Conservation (phyloP, 441 rosid species). For the Macaranga tanarius region DNA sequence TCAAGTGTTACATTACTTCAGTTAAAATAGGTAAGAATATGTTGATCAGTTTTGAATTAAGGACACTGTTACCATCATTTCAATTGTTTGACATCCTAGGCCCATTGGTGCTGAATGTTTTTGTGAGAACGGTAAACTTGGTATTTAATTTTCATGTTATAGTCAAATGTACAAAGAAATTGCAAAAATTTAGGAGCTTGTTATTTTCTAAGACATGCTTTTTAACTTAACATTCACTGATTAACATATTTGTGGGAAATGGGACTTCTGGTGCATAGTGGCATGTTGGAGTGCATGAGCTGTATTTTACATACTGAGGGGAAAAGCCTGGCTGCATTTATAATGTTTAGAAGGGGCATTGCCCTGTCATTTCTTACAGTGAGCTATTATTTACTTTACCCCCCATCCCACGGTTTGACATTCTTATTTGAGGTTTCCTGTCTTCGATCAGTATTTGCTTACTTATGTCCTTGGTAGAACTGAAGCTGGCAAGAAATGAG, state of each 20-base stretch:
- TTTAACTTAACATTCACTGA: not conserved
- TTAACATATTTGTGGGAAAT: not conserved
- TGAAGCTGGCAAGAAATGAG: not conserved
- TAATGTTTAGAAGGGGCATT: not conserved
- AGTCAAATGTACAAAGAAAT: not conserved
- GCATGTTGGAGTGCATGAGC: not conserved
- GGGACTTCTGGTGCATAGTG: not conserved
- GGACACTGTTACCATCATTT: not conserved
- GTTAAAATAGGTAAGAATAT: constrained; percentile 35
- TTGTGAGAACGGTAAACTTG: not conserved
- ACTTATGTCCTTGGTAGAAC: not conserved
- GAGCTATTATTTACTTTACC: not conserved
- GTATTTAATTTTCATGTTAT: not conserved
- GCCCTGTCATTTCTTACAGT: no score
- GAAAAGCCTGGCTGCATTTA: not conserved
- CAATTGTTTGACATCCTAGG: constrained; percentile 7
- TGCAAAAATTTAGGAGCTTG: not conserved
- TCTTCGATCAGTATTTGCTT: not conserved
- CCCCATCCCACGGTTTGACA: not conserved
- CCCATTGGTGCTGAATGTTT: not conserved
- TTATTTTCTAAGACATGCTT: not conserved
- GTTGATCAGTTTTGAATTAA: constrained; percentile 2
- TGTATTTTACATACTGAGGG: not conserved
- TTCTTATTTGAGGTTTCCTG: not conserved
- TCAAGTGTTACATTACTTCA: constrained; percentile 11